phyloP scores from a whole-genome alignment of 2,329 filamentous ascomycete genomes.

The Alternaria metachromatica region DNA sequence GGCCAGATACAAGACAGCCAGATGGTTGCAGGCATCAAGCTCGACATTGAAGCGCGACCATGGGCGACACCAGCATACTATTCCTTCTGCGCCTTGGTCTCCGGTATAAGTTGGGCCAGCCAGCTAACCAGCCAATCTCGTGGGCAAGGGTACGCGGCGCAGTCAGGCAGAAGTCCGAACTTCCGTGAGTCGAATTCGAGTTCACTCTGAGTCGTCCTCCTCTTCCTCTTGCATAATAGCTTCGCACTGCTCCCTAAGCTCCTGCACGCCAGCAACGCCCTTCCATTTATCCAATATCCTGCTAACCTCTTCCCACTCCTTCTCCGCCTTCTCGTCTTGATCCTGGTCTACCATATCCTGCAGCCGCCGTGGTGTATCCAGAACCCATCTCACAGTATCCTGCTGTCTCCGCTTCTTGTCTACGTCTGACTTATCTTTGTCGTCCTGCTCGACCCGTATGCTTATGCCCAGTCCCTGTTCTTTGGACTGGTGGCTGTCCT shows the following conservation, averaged over 20 bases:
- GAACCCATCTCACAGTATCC: conserved; percentile 67
- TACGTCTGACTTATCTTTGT: conserved; percentile 29
- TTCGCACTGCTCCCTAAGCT: conserved; percentile 49
- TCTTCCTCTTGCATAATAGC: conserved; percentile 38
- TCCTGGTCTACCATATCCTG: conserved; percentile 65
- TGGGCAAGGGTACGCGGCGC: neutral
- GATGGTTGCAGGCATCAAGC: neutral
- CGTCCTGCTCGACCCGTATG: conserved; percentile 30
- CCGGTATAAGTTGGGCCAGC: too few relatives aligned
- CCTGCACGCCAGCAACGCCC: conserved; percentile 52
- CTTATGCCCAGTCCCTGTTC: conserved; percentile 34
- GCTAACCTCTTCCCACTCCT: conserved; percentile 55
- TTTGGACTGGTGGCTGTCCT: conserved; percentile 31
- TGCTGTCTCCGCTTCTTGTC: conserved; percentile 52
- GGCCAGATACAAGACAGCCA: neutral
- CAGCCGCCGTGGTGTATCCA: conserved; percentile 67
- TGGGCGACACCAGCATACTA: too few relatives aligned
- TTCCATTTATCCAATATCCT: conserved; percentile 53
- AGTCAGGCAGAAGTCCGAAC: neutral
- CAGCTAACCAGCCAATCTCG: too few relatives aligned
- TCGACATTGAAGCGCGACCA: too few relatives aligned
- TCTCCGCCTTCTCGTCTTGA: conserved; percentile 65
- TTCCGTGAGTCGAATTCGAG: neutral
- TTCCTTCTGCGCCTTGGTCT: neutral
- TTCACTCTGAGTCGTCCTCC: conserved; percentile 34